These are phyloP conservation scores for Quambalaria eucalypti DNA, from an alignment of 1,284 basidiomycete genomes.

Conservation along the genomic window DNA sequence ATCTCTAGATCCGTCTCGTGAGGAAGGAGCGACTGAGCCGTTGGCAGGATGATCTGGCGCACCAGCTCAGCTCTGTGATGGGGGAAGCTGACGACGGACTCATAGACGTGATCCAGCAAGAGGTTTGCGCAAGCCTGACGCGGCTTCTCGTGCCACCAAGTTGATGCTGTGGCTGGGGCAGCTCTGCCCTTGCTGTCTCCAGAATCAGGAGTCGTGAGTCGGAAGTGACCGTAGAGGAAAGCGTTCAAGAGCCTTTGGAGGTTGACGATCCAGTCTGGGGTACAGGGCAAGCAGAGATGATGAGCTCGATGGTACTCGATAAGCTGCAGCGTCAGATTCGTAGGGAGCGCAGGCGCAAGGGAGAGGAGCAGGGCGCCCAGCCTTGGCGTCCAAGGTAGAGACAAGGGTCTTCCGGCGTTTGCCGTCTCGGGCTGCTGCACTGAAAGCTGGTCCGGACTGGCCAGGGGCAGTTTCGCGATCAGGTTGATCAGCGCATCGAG, in stretches of 20 bases:
- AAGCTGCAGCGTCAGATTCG: conserved; percentile 27
- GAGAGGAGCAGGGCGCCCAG: conserved; percentile 30
- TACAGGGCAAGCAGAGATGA: conserved; percentile 39
- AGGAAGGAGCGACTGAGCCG: conserved; percentile 25
- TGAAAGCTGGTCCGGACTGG: neutral
- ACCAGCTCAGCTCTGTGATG: conserved; percentile 29
- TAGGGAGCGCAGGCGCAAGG: conserved; percentile 37
- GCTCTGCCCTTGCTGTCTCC: neutral
- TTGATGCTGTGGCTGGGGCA: neutral
- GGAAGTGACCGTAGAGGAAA: conserved; percentile 29
- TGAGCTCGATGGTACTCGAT: conserved; percentile 31
- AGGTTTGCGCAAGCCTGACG: conserved; percentile 27
- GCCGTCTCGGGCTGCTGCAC: neutral
- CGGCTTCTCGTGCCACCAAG: conserved; percentile 3
- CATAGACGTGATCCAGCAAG: conserved; percentile 39
- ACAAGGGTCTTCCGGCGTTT: neutral
- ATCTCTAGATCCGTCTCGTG: conserved; percentile 25
- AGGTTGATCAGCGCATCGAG: conserved; percentile 3
- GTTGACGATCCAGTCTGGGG: conserved; percentile 37
- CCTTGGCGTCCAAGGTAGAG: conserved; percentile 32
- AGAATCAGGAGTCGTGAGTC: neutral
- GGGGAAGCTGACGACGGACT: conserved; percentile 35
- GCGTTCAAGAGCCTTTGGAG: conserved; percentile 32
- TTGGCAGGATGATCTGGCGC: conserved; percentile 30
- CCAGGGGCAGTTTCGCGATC: neutral